Evolutionary conservation across 78 protist species (phyloP).

Genomic region (Dictyostelium intermedium): DNA sequence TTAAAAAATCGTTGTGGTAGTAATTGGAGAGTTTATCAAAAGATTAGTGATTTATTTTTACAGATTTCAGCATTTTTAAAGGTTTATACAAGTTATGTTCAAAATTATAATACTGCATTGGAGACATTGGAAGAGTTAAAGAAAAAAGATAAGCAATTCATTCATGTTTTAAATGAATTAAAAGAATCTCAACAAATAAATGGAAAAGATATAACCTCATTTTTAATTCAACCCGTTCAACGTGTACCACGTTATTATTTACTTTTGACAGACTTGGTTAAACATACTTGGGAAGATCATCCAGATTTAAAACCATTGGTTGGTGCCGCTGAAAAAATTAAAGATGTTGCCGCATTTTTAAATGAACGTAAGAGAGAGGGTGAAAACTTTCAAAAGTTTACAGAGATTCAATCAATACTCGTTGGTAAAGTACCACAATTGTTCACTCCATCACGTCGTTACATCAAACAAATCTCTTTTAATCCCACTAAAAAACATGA

Average conservation of each 20-base stretch:
- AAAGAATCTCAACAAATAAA: neutral
- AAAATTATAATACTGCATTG: conserved; percentile 43
- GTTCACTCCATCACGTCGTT: conserved; percentile 28
- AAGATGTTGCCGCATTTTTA: conserved; percentile 46
- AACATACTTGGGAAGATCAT: conserved; percentile 68
- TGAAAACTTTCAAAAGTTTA: conserved; percentile 39
- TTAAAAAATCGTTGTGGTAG: neutral
- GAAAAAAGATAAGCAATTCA: conserved; percentile 31
- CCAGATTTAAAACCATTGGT: conserved; percentile 55
- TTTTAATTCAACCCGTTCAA: conserved; percentile 84
- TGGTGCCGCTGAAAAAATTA: conserved; percentile 53
- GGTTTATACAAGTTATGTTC: conserved; percentile 67
- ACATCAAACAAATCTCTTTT: neutral
- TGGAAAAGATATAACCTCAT: conserved; percentile 15
- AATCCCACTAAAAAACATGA: neutral
- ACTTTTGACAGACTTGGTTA: conserved; percentile 61
- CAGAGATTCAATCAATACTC: conserved; percentile 16
- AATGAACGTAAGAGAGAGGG: conserved; percentile 75
- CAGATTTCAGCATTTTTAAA: conserved; percentile 51
- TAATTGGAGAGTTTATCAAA: conserved; percentile 25
- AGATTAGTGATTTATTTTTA: conserved; percentile 23
- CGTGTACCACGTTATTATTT: conserved; percentile 77
- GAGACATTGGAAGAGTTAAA: conserved; percentile 8
- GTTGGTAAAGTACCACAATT: conserved; percentile 47
- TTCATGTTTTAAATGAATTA: neutral